Base-by-base conservation (phyloP, 139 green algal genomes). In the Penium margaritaceum region DNA sequence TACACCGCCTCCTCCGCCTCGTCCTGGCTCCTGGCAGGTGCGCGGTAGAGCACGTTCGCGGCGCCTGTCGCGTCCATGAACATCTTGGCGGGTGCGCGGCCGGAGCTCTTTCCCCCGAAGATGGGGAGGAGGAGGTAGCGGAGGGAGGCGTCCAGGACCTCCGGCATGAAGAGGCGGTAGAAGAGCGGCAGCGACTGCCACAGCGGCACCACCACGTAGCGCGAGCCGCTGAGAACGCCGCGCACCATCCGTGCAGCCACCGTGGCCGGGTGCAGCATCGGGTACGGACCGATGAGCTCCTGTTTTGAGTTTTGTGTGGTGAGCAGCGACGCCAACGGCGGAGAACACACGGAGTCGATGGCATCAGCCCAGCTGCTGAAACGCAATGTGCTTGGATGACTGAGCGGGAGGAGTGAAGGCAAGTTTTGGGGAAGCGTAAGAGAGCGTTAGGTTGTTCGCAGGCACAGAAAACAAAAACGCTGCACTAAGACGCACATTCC, bases 121-220 rank as follows among this genome's bases (percentile, higher is more conserved):
- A 46, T 24, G 5, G 19, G 35, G 5, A 36, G 29, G 35, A 34
- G 35, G 24, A 75, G 55, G 9, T 29, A 35, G 37, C n/a, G 27
- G 15, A 68, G 17, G 63, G 63, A 33, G 33, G 21, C 54, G 17
- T 70, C 44, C 70, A 77, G 29, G n/a, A 71, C n/a, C 36, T 77
- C 70, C 19, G 70, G 70, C 24, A n/a, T 36, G 27, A 77, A 70
- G 30, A 77, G 30, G 55, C 70, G 70, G 61, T 60, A 72, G 12
- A 70, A 33, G 12, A 72, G 14, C 7, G 24, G 14, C 12, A 57
- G 14, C 32, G 35, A 61, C 30, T 33, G 46, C 55, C 55, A 77
- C 7, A 9, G 15, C 15, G 70, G 70, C 5, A 77, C 30, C 2
- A 77, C 32, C 15, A 57, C 58, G 41, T 77, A 77, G 3, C 58